Evolutionary conservation across 768 basidiomycete species (phyloP), one percentile per base, ranked within the genome.

Genomic region (Hortiboletus campestris): DNA sequence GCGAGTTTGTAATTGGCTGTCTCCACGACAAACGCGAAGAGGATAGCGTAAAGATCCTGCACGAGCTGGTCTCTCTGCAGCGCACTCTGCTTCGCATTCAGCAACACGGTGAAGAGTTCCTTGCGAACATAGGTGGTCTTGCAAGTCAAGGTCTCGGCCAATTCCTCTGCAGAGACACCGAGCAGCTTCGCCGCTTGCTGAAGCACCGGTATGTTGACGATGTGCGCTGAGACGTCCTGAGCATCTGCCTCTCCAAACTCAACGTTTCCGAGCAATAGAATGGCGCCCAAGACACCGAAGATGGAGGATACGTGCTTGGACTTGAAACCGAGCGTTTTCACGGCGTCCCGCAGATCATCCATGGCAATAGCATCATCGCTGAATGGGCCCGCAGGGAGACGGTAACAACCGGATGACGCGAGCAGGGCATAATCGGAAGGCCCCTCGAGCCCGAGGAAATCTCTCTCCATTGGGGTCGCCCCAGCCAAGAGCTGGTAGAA

Each of bases 401-500:
- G 81, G 64, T 86, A 88, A 59, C 82, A 84, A 4, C 80, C 79
- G 1, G 83, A 84, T 0, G 79, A 80, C 0, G 83, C 78, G 25
- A 86, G 75, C 10, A 86, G 75, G 17, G 77, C 73, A 57, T 85
- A 86, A 49, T 81, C 80, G 1, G 81, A 81, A 0, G 82, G 77
- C 16, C 82, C 84, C 59, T 85, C 84, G 25, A 86, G 68, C 36
- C 73, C 72, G 55, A 81, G 74, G 31, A 62, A 55, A 55, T 86
- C 84, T 31, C 84, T 75, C 60, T 86, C 83, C 34, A 74, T 66
- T 22, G 82, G 79, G 13, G 73, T 77, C 41, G 83, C 82, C 31
- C 84, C 84, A 29, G 84, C 80, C 36, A 86, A 69, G 49, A 86
- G 74, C 62, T 86, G 84, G 68, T 86, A 86, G 68, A 86, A 85